These are phyloP conservation scores for Penicillium sp. DNA, from an alignment of 2,329 filamentous ascomycete species.

Conservation along the genomic window DNA sequence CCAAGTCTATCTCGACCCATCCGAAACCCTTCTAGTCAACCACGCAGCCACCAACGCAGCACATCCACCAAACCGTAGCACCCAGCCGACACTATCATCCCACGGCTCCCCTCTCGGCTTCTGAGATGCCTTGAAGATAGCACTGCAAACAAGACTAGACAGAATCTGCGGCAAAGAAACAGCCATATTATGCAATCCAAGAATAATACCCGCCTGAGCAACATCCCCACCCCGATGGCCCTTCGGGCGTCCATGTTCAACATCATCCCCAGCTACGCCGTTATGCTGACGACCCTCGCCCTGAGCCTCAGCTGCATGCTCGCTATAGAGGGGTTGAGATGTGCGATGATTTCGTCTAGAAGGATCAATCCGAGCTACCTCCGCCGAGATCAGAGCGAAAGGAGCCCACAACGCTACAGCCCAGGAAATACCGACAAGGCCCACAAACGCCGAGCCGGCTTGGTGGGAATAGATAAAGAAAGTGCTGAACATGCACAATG, in stretches of 20 bases:
- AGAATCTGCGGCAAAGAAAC: slow-evolving; percentile 89
- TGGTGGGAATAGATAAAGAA: slow-evolving; percentile 71
- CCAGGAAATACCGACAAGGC: slow-evolving; percentile 85
- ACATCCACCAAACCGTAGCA: slow-evolving; percentile 77
- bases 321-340: slow-evolving; percentile 6
- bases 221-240: slow-evolving; percentile 49
- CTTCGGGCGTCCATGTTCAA: slow-evolving; percentile 30
- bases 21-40: slow-evolving; percentile 65
- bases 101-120: slow-evolving; percentile 81
- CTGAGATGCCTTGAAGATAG: slow-evolving; percentile 81
- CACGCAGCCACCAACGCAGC: slow-evolving; percentile 75
- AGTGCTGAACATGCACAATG: slow-evolving; percentile 76
- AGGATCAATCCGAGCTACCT: slow-evolving; percentile 80
- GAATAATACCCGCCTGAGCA: slow-evolving; percentile 82
- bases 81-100: slow-evolving; percentile 83
- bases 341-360: slow-evolving; percentile 52
- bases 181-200: slow-evolving; percentile 94
- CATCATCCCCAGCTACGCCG: slow-evolving; percentile 14
- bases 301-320: not conserved
- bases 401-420: slow-evolving; percentile 91
- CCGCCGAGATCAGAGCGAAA: slow-evolving; percentile 89
- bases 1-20: slow-evolving; percentile 45
- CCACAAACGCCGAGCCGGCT: slow-evolving; percentile 73
- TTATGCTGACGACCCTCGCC: slow-evolving; percentile 1
- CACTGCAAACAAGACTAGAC: slow-evolving; percentile 77